Evolutionary conservation across 1,284 basidiomycete genomes (phyloP).

Genomic region (Marasmius tenuissimus): DNA sequence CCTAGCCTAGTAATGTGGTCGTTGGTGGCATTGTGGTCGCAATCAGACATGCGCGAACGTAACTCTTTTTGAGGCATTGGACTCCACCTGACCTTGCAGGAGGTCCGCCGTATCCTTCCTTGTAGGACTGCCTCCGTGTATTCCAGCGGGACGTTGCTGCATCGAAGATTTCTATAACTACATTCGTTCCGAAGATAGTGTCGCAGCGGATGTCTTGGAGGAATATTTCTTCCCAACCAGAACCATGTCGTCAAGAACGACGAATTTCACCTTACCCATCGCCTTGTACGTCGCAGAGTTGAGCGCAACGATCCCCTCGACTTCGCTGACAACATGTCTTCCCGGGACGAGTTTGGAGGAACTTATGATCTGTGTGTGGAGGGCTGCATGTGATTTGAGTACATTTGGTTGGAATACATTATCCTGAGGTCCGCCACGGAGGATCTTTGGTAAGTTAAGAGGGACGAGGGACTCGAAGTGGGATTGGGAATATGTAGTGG

Average conservation of each 20-base stretch:
- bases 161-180: too few relatives aligned
- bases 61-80: too few relatives aligned
- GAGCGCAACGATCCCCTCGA: conserved; percentile 81
- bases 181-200: too few relatives aligned
- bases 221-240: conserved; percentile 78
- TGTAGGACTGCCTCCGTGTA: too few relatives aligned
- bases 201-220: too few relatives aligned
- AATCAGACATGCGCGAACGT: too few relatives aligned
- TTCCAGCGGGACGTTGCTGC: too few relatives aligned
- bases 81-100: too few relatives aligned
- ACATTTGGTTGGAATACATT: conserved; percentile 93
- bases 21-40: too few relatives aligned
- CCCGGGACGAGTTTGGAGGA: conserved; percentile 95
- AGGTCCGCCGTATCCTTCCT: too few relatives aligned
- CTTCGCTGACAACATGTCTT: conserved; percentile 87
- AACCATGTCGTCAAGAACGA: conserved; percentile 90
- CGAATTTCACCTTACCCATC: conserved; percentile 84
- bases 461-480: conserved; percentile 49
- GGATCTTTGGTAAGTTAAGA: conserved; percentile 72
- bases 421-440: conserved; percentile 92
- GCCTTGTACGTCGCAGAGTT: conserved; percentile 97
- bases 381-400: too few relatives aligned
- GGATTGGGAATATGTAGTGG: conserved; percentile 90
- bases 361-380: conserved; percentile 94
- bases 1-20: too few relatives aligned